Conservation (phyloP, 2,329 filamentous ascomycete species). For the Ophiostoma perfectum region DNA sequence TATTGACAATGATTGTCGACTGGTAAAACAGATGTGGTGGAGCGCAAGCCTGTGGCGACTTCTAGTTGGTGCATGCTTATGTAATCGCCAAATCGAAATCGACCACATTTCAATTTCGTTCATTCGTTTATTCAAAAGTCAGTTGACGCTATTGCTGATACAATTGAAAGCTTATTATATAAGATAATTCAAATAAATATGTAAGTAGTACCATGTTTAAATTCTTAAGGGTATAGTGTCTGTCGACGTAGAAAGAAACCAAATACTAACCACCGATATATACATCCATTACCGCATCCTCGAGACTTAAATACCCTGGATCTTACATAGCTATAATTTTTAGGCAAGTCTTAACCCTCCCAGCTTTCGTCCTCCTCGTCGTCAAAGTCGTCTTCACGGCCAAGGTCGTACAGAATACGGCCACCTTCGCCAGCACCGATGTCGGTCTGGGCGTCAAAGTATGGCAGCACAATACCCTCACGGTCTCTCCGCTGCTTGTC, state of each 20-base stretch:
- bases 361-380: constrained; percentile 64
- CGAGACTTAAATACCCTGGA: too few relatives aligned
- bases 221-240: constrained; percentile 5
- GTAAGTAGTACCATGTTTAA: not conserved
- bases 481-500: constrained; percentile 83
- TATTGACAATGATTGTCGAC: not conserved
- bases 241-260: not conserved
- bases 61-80: not conserved
- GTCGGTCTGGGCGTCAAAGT: constrained; percentile 90
- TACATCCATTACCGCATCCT: not conserved
- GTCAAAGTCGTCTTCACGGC: constrained; percentile 82
- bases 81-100: not conserved
- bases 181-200: not conserved
- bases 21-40: not conserved
- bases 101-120: not conserved
- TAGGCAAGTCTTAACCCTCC: not conserved
- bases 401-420: constrained; percentile 94
- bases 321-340: too few relatives aligned
- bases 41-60: not conserved
- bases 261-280: not conserved
- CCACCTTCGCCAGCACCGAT: constrained; percentile 77
- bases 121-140: not conserved
- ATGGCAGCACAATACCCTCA: constrained; percentile 86
- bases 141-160: not conserved
- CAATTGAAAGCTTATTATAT: too few relatives aligned